Base-by-base conservation (phyloP, 495 filamentous ascomycete genomes). In the Annulohypoxylon moriforme region DNA sequence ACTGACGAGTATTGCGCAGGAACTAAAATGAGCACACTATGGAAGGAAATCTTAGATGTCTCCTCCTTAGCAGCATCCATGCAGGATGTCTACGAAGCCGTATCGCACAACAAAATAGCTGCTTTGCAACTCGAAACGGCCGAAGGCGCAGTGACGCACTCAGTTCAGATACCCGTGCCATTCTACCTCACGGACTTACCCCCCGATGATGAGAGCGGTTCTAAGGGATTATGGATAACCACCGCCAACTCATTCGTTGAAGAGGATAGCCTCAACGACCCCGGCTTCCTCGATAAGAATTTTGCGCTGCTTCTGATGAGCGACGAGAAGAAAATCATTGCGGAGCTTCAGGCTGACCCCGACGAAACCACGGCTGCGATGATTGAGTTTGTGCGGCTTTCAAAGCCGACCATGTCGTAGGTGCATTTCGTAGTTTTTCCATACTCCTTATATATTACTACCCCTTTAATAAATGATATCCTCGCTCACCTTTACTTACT, bases 61-160 rank as follows among this genome's bases (percentile, higher is more conserved):
- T 97, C 93, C 0, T 90, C 90, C n/a, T 83, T 98, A 33, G 95
- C 95, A 25, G 89, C 88, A 62, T 93, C 92, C 2, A 94, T 97
- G 59, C 89, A 90, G 24, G 90, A 91, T 38, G 82, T 97, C 38
- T 97, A 90, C 78, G 88, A 88, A 38, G 90, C 91, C 34, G 91
- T 97, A 33, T 93, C 93, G 1, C 89, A 88, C 47, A 93, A 91
- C 62, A 92, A 88, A 76, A 97, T 97, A 69, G 94, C 95, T 0
- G 82, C 81, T 11, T 68, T 85, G 14, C 82, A 84, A 47, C 74
- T 88, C 5, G 82, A 85, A 29, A 84, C 85, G 8, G 65, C 77
- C 34, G 79, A 82, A 65, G 85, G 80, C 42, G 73, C 80, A 53
- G 74, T 88, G 1, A 83, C 91, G 8, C 89, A 94, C 44, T 94